Percentiles rank a stretch among this genome's conserved stretches.
phyloP scores from a whole-genome alignment of 2,329 filamentous ascomycete species.

The Xylariaceae sp. region DNA sequence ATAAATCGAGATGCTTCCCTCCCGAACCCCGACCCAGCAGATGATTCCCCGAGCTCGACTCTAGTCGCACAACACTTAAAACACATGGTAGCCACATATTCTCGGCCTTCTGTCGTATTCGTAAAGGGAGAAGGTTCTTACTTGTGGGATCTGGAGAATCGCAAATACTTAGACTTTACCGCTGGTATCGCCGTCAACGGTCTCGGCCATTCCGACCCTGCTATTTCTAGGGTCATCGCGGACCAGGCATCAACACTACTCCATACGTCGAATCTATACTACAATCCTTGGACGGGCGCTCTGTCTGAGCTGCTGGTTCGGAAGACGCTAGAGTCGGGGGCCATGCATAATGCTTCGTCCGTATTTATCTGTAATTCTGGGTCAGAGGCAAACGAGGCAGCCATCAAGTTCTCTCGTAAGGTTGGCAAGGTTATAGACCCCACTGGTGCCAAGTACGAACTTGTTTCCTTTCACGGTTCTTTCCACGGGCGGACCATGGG shows the following conservation, averaged over 20 bases:
- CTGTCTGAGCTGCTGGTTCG: constrained; percentile 86
- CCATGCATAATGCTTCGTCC: constrained; percentile 78
- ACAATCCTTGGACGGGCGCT: constrained; percentile 93
- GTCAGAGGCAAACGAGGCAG: constrained; percentile 95
- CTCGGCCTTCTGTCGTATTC: constrained; percentile 88
- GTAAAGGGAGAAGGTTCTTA: constrained; percentile 85
- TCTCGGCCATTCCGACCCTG: constrained; percentile 86
- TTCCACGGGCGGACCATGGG: constrained; percentile 99
- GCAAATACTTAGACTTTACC: constrained; percentile 92
- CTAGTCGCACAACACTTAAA: constrained; percentile 78
- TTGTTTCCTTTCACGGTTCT: constrained; percentile 88
- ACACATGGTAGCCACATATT: constrained; percentile 96
- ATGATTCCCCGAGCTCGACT: constrained; percentile 60
- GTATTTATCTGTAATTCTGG: constrained; percentile 97
- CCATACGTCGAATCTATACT: constrained; percentile 95
- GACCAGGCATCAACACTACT: constrained; percentile 81
- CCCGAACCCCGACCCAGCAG: constrained; percentile 41
- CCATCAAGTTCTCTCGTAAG: constrained; percentile 96
- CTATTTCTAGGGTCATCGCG: constrained; percentile 74
- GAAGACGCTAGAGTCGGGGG: constrained; percentile 77
- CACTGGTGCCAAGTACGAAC: constrained; percentile 74
- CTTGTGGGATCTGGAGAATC: constrained; percentile 87
- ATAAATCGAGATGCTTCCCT: constrained; percentile 38
- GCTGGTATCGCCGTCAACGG: constrained; percentile 95
- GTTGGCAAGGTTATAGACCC: constrained; percentile 78